Conservation (phyloP, 225 moss, liverwort and hornwort genomes). For the Lunularia cruciata region DNA sequence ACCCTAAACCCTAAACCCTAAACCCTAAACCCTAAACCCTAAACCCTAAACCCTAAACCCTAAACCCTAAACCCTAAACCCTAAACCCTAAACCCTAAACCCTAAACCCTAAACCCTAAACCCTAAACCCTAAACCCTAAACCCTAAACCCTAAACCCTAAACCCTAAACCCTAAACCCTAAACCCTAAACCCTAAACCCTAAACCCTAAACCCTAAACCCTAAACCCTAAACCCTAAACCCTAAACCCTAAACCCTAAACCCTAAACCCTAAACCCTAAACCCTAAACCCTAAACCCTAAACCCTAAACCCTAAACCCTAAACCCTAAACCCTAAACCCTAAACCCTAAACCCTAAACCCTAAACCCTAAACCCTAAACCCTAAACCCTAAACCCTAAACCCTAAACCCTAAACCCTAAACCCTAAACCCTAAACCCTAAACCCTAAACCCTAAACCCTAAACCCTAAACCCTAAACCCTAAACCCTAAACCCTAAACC, state of each 20-base stretch:
- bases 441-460: conserved; percentile 25
- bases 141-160: conserved; percentile 7
- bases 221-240: conserved; percentile 11
- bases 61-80: conserved; percentile 9
- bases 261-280: conserved; percentile 1
- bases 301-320: conserved; percentile 1
- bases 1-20: conserved; percentile 9
- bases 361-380: conserved; percentile 12
- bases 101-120: conserved; percentile 10
- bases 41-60: conserved; percentile 12
- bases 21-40: conserved; percentile 14
- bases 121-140: conserved; percentile 12
- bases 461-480: conserved; percentile 25
- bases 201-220: background rate
- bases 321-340: conserved; percentile 13
- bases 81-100: conserved; percentile 10
- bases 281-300: background rate
- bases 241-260: conserved; percentile 12
- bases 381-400: conserved; percentile 13
- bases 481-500: conserved; percentile 25
- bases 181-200: conserved; percentile 16
- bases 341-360: conserved; percentile 17
- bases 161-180: conserved; percentile 16
- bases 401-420: conserved; percentile 11
- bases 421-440: conserved; percentile 10